Evolutionary conservation across 2,329 filamentous ascomycete species (phyloP).

Genomic region (Trichophyton benhamiae): DNA sequence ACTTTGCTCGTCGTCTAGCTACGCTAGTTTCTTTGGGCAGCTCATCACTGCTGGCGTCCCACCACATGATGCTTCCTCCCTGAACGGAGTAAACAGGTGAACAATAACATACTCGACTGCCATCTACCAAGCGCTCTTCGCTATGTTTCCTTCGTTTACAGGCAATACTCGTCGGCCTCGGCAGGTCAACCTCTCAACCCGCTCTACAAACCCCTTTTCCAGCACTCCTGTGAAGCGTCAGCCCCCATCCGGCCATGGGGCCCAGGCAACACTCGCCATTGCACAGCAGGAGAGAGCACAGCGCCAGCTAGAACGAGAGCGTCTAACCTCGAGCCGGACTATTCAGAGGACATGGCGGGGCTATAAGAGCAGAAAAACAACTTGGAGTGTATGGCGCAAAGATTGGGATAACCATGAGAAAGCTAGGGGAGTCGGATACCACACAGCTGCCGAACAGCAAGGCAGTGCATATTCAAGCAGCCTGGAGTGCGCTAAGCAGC

Average conservation of each 20-base stretch:
- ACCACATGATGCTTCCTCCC: background rate
- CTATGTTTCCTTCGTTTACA: slow-evolving; percentile 86
- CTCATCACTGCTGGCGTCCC: background rate
- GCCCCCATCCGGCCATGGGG: slow-evolving; percentile 45
- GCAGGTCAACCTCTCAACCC: slow-evolving; percentile 88
- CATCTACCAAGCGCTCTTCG: background rate
- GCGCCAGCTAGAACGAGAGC: slow-evolving; percentile 68
- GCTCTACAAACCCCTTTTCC: slow-evolving; percentile 67
- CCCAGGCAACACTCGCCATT: slow-evolving; percentile 66
- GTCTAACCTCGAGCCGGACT: slow-evolving; percentile 56
- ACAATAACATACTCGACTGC: background rate
- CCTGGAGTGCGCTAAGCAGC: slow-evolving; percentile 35
- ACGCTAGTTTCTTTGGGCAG: background rate
- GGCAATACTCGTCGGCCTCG: slow-evolving; percentile 73
- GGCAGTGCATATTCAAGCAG: slow-evolving; percentile 22
- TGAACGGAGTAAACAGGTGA: background rate
- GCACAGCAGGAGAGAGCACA: slow-evolving; percentile 76
- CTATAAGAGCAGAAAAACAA: slow-evolving; percentile 47
- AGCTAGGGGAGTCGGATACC: slow-evolving; percentile 19
- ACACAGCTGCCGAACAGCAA: slow-evolving; percentile 15
- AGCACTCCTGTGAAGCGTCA: slow-evolving; percentile 43
- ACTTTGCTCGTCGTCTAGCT: background rate
- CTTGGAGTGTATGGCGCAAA: slow-evolving; percentile 46
- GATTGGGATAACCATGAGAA: slow-evolving; percentile 51
- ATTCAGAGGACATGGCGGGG: slow-evolving; percentile 80